Evolutionary conservation across 768 basidiomycete genomes (phyloP), one percentile per base, ranked within the genome.

Genomic region (Boletus insuetus): DNA sequence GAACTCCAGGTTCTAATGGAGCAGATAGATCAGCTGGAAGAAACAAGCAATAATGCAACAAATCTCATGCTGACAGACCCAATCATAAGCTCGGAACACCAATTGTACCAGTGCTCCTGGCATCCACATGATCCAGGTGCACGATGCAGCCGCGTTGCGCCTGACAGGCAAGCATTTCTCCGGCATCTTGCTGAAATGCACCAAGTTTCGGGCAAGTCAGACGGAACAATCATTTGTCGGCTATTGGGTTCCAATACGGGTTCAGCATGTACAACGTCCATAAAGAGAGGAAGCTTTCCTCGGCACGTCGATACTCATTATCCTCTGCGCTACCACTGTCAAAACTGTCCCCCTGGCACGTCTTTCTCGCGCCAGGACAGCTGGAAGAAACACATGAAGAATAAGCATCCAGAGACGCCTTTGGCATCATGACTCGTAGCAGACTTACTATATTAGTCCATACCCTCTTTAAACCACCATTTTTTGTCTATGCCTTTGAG

Each of bases 311-410:
- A 62, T 7, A 60, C 35, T 1, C 66, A 70, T 37, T 63, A 63
- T 17, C 47, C n/a, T 1, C 5, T 50, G 13, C 66, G 63, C 26
- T 49, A 50, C 43, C 12, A 29, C 4, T 68, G 68, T 39, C 44
- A 22, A 8, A 5, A 49, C 13, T 68, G 68, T 46, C 32, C n/a
- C 1, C 1, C 8, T 11, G 54, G 19, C 1, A 65, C 43, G 22
- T 40, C 54, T 10, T 68, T 68, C 49, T 68, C 66, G 11, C 68
- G 66, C 4, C 22, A 39, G 43, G 66, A 70, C 38, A 68, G 31
- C 49, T 42, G 51, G 48, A 48, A 3, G 1, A 19, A 34, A 2
- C 69, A 68, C n/a, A 14, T 68, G 12, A 51, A 4, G 29, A 24
- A 7, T 7, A 38, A 53, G n/a, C 66, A 68, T 45, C 0, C 10